Percentiles rank a stretch among this genome's conserved stretches.
Evolutionary conservation across 208 protist species (phyloP).

Genomic region (Leishmania gerbilli): DNA sequence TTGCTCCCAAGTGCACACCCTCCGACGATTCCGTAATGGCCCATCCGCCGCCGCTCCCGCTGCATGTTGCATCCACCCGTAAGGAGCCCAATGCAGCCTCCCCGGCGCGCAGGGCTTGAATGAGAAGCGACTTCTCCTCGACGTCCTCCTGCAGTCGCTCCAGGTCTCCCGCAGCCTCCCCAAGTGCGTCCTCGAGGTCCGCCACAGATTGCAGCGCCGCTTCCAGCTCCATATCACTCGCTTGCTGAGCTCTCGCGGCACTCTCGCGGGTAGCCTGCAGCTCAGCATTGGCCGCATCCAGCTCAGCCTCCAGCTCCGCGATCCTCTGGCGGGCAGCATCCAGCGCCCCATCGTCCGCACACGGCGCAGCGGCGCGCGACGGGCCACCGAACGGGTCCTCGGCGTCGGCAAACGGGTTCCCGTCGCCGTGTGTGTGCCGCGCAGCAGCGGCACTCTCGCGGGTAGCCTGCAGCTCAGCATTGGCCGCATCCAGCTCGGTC

Average conservation of each 20-base stretch:
- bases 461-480: conserved; percentile 2
- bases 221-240: neutral
- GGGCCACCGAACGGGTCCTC: conserved; percentile 17
- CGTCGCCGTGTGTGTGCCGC: too few species aligned
- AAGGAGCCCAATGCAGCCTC: conserved; percentile 22
- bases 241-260: neutral
- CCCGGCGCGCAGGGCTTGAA: conserved; percentile 28
- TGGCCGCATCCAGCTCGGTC: neutral
- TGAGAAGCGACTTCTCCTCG: conserved; percentile 22
- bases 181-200: conserved; percentile 30
- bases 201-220: conserved; percentile 1
- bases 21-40: neutral
- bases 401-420: conserved; percentile 25
- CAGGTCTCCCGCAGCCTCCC: conserved; percentile 17
- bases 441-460: neutral
- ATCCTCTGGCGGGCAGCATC: conserved; percentile 20
- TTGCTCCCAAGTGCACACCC: neutral
- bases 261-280: conserved; percentile 10
- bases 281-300: neutral
- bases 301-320: conserved; percentile 23
- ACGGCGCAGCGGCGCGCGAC: neutral
- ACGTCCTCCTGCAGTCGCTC: conserved; percentile 28
- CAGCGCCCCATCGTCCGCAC: conserved; percentile 3
- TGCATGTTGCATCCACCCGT: conserved; percentile 3
- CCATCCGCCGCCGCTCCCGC: neutral